Conservation (phyloP, 202 grass and related monocot genomes). For the Brachypodium distachyon region DNA sequence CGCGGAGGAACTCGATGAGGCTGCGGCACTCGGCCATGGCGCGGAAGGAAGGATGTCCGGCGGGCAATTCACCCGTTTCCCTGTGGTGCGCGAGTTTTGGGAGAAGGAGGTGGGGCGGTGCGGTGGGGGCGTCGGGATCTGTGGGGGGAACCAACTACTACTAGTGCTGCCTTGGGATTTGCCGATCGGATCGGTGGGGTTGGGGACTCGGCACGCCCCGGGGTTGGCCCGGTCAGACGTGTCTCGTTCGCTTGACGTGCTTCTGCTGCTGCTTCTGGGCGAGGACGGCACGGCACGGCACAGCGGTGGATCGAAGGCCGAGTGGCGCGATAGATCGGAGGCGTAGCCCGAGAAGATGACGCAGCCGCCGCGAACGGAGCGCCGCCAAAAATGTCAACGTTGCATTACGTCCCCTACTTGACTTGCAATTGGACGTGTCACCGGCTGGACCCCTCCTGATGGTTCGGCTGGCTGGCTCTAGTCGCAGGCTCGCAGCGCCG, state of each 20-base stretch:
- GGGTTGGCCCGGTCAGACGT: not conserved
- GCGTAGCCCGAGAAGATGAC: not conserved
- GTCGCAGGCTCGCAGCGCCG: not conserved
- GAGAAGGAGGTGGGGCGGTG: not conserved
- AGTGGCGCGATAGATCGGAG: too few relatives aligned
- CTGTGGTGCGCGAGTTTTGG: not conserved
- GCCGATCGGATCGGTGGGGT: conserved; percentile 44
- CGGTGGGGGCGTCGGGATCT: conserved; percentile 34
- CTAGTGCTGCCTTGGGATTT: not conserved
- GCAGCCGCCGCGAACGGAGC: not conserved
- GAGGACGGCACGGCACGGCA: too few relatives aligned
- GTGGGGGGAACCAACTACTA: conserved; percentile 7
- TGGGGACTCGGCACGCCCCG: not conserved
- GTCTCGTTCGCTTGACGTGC: not conserved
- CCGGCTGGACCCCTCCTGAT: not conserved
- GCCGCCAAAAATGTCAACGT: not conserved
- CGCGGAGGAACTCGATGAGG: conserved; percentile 93
- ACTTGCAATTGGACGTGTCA: not conserved
- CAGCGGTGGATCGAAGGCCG: too few relatives aligned
- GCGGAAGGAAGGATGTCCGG: not conserved
- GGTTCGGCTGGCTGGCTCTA: not conserved
- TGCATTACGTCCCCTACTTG: not conserved
- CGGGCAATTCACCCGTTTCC: not conserved
- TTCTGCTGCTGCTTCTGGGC: not conserved
- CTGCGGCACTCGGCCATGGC: conserved; percentile 94